These are phyloP conservation scores for Pharus latifolius DNA, from an alignment of 176 grass and related monocot genomes.

Conservation along the genomic window DNA sequence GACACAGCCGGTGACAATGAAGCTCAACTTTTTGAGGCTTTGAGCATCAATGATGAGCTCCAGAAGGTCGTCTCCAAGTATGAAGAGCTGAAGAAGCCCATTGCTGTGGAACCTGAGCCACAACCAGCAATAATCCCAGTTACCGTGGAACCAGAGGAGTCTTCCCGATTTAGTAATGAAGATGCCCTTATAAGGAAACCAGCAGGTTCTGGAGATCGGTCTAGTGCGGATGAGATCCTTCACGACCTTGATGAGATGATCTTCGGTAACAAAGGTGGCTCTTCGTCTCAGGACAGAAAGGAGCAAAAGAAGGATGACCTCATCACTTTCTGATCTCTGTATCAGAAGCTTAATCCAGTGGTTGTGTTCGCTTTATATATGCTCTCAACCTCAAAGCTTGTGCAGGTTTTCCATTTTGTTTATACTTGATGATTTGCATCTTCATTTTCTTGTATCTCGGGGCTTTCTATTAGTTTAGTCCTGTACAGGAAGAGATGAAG, in stretches of 20 bases:
- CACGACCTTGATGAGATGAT: conserved; percentile 55
- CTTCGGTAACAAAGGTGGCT: conserved; percentile 41
- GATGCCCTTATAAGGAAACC: conserved; percentile 30
- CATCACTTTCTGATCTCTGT: conserved; percentile 36
- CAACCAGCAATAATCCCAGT: conserved; percentile 79
- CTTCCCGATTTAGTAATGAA: conserved; percentile 21
- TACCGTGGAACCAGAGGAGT: conserved; percentile 59
- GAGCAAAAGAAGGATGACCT: conserved; percentile 44
- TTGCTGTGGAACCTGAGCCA: conserved; percentile 31
- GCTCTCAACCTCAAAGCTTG: not conserved
- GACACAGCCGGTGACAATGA: conserved; percentile 60
- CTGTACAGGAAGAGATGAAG: conserved; percentile 30
- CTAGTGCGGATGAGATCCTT: conserved; percentile 31
- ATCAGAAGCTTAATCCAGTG: not conserved
- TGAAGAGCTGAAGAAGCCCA: conserved; percentile 61
- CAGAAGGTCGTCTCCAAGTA: conserved; percentile 77
- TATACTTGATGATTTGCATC: not conserved
- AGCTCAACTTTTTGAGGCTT: conserved; percentile 68
- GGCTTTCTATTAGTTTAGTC: not conserved
- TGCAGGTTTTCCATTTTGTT: not conserved
- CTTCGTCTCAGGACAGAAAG: conserved; percentile 35
- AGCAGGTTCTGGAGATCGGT: not conserved
- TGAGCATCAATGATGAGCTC: conserved; percentile 78
- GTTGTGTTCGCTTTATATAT: not conserved
- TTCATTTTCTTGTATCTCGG: not conserved